phyloP scores from a whole-genome alignment of 2,329 filamentous ascomycete genomes.

The Macroventuria anomochaeta region DNA sequence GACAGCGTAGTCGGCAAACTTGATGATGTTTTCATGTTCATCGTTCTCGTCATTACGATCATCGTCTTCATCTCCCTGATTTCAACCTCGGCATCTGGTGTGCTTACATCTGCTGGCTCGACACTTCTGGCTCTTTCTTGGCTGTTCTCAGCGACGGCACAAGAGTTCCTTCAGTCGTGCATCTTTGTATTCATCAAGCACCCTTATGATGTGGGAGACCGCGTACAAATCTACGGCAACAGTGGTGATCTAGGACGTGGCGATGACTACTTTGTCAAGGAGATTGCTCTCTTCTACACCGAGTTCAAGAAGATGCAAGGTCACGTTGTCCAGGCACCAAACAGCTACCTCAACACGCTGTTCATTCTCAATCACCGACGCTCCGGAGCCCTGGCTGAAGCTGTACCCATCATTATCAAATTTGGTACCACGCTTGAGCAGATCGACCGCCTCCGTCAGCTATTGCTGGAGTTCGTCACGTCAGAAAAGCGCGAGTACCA shows the following conservation, averaged over 20 bases:
- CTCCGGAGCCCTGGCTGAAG: constrained; percentile 86
- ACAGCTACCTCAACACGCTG: constrained; percentile 88
- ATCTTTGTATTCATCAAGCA: constrained; percentile 98
- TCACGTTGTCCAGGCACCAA: constrained; percentile 93
- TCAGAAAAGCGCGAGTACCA: constrained; percentile 90
- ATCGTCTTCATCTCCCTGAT: constrained; percentile 90
- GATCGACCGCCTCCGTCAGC: constrained; percentile 80
- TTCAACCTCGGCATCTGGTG: constrained; percentile 86
- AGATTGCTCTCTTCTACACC: constrained; percentile 90
- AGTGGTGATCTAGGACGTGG: constrained; percentile 78
- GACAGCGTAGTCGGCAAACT: constrained; percentile 92
- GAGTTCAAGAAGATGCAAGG: constrained; percentile 99
- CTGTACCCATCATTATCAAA: constrained; percentile 81
- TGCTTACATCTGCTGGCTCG: constrained; percentile 87
- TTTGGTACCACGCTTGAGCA: constrained; percentile 85
- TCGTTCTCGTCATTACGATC: constrained; percentile 79
- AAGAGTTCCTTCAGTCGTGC: constrained; percentile 91
- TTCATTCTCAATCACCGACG: constrained; percentile 96
- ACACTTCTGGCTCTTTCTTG: constrained; percentile 88
- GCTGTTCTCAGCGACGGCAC: constrained; percentile 90
- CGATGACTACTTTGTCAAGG: constrained; percentile 95
- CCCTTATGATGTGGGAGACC: constrained; percentile 93
- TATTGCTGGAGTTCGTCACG: constrained; percentile 82
- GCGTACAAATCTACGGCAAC: constrained; percentile 89
- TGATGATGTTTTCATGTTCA: constrained; percentile 85